Evolutionary conservation across 177 flowering plant species (phyloP).

Genomic region (Vitis hybrid): DNA sequence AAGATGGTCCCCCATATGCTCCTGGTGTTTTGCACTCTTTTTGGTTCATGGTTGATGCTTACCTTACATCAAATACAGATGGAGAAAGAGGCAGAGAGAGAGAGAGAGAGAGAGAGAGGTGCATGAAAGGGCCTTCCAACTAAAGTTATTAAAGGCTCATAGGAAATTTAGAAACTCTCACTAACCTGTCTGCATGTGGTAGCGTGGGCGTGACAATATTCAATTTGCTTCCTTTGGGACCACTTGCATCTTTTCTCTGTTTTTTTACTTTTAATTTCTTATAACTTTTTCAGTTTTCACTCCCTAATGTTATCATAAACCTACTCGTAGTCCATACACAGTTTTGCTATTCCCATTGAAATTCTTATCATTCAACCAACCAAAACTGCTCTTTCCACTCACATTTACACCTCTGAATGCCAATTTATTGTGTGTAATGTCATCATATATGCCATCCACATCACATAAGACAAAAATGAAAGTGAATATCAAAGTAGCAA

Average conservation of each 20-base stretch:
- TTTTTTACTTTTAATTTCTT: background rate
- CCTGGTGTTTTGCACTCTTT: conserved; percentile 15
- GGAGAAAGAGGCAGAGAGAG: conserved; percentile 5
- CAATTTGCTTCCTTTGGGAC: conserved; percentile 27
- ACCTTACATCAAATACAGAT: conserved; percentile 9
- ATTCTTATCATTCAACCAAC: background rate
- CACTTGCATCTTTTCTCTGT: conserved; percentile 13
- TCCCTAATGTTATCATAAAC: background rate
- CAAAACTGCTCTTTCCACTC: too few species aligned
- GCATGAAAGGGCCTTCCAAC: conserved; percentile 17
- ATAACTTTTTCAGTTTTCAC: background rate
- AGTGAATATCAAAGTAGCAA: conserved; percentile 8
- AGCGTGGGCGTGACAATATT: conserved; percentile 32
- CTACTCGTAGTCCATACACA: background rate
- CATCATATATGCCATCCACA: background rate
- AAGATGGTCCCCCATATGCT: conserved; percentile 20
- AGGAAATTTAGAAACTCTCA: conserved; percentile 24
- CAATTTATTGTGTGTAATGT: too few species aligned
- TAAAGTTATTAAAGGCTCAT: conserved; percentile 20
- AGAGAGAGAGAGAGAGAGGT: conserved; percentile 8
- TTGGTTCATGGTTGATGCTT: conserved; percentile 21
- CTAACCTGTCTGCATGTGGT: conserved; percentile 30
- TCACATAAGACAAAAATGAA: conserved; percentile 13
- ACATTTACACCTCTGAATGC: too few species aligned
- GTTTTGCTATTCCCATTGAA: background rate